Evolutionary conservation across 345 rosid genomes (phyloP).

Genomic region (Erysimum cheiranthoides): DNA sequence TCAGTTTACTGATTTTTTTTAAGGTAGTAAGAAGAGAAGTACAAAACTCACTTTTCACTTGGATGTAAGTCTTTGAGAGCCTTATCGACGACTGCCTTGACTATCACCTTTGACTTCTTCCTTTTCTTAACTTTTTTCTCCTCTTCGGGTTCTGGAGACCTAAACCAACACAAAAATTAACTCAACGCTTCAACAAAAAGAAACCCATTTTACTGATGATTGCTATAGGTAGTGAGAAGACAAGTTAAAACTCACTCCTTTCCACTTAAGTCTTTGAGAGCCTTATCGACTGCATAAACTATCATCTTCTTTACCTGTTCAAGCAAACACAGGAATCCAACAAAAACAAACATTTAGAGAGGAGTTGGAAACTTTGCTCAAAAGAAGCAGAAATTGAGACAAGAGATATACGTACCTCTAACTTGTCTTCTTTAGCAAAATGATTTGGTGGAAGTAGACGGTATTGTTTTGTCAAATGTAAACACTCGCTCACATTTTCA

Average conservation of each 20-base stretch:
- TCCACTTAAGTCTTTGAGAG: background rate
- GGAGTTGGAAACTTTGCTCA: no score
- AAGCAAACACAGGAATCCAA: slow-evolving; percentile 1
- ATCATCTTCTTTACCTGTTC: slow-evolving; percentile 44
- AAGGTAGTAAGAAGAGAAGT: background rate
- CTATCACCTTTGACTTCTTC: no score
- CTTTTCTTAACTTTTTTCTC: no score
- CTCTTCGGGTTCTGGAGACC: no score
- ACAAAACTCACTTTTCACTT: background rate
- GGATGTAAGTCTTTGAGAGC: background rate
- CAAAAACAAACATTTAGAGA: background rate
- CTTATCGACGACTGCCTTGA: no score
- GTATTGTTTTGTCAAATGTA: slow-evolving; percentile 61
- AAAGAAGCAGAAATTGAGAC: no score
- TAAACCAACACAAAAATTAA: no score
- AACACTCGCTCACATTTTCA: slow-evolving; percentile 61
- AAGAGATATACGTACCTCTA: no score
- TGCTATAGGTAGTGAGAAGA: no score
- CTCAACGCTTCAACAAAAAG: no score
- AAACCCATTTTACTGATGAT: no score
- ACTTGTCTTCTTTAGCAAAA: slow-evolving; percentile 62
- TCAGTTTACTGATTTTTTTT: background rate
- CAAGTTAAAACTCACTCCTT: no score
- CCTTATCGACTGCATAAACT: slow-evolving; percentile 16
- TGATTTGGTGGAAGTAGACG: slow-evolving; percentile 65